Evolutionary conservation across 495 filamentous ascomycete genomes (phyloP).

Genomic region (Trichoderma gamsii): DNA sequence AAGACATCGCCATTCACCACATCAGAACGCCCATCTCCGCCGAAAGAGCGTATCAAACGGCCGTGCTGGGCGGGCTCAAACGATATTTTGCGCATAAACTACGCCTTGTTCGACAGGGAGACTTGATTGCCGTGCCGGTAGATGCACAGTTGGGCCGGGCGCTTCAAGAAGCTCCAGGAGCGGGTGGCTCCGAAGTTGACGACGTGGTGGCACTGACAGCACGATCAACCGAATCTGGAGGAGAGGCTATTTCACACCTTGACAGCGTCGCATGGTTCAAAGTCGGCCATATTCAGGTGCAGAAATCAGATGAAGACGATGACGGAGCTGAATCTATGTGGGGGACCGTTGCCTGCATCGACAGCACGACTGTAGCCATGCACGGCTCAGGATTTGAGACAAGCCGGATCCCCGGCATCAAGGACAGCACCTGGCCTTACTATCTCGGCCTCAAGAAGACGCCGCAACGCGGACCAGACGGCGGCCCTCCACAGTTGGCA

Average conservation of each 20-base stretch:
- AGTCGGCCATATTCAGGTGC: slow-evolving; percentile 61
- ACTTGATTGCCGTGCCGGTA: slow-evolving; percentile 78
- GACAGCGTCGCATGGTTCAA: slow-evolving; percentile 85
- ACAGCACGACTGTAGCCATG: slow-evolving; percentile 78
- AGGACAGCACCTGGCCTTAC: slow-evolving; percentile 73
- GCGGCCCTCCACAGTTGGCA: slow-evolving; percentile 36
- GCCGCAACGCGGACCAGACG: slow-evolving; percentile 28
- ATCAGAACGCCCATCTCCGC: slow-evolving; percentile 82
- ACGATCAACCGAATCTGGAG: slow-evolving; percentile 27
- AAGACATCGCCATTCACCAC: slow-evolving; percentile 86
- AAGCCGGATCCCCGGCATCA: slow-evolving; percentile 66
- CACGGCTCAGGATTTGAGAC: slow-evolving; percentile 78
- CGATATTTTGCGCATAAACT: slow-evolving; percentile 73
- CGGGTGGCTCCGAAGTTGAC: slow-evolving; percentile 59
- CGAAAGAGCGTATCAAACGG: slow-evolving; percentile 74
- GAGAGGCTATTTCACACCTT: slow-evolving; percentile 26
- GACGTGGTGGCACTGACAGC: slow-evolving; percentile 49
- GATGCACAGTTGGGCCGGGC: slow-evolving; percentile 74
- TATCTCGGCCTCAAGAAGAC: slow-evolving; percentile 69
- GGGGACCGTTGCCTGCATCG: slow-evolving; percentile 77
- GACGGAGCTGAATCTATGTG: slow-evolving; percentile 56
- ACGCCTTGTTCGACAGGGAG: slow-evolving; percentile 74
- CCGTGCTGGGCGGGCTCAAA: slow-evolving; percentile 76
- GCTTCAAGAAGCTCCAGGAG: slow-evolving; percentile 55
- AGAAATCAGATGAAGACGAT: slow-evolving; percentile 50